Base-by-base conservation (phyloP, 1,284 basidiomycete species). In the Earliella scabrosa region DNA sequence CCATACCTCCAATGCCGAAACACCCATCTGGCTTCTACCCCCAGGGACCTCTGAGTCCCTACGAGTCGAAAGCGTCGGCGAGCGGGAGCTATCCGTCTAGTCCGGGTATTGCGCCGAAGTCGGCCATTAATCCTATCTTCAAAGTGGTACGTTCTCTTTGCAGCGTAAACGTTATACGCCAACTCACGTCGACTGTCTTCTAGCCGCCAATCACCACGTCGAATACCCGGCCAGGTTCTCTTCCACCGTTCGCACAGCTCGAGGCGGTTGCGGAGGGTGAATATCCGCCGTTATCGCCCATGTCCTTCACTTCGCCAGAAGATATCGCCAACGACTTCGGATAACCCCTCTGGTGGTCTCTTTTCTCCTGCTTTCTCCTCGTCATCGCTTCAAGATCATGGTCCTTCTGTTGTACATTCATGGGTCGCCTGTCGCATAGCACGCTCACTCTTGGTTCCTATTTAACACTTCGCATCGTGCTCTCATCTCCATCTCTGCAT, bases 121-220 rank as follows among this genome's bases (percentile, higher is more conserved):
- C 86, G 49, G 81, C 80, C 35, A 92, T 93, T 68, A 94, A 95
- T 73, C 92, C 92, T 35, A 94, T 94, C 74, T 95, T 95, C 80
- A 87, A 91, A 82, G 92, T 95, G 73, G 92, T 93, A 74, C 82
- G 92, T 78, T n/a, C 38, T 29, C 23, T 65, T 56, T 11, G 10
- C 50, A 47, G 45, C 38, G 36, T 56, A 56, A 50, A 69, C 52
- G 24, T 40, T 13, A 51, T 45, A 56, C 51, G 23, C 65, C 58
- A 59, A 60, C 11, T 41, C 47, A 44, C 50, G 50, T 35, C 45
- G 27, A 29, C 13, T 31, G 2, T 29, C 27, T 29, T 7, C 31
- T 70, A 86, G 84, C 79, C 82, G 57, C 81, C 83, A 69, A 67
- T 83, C 63, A 81, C 82, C 21, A 73, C 77, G 44, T 52, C 54